Evolutionary conservation across 495 filamentous ascomycete species (phyloP).

Genomic region (Xylaria sp.): DNA sequence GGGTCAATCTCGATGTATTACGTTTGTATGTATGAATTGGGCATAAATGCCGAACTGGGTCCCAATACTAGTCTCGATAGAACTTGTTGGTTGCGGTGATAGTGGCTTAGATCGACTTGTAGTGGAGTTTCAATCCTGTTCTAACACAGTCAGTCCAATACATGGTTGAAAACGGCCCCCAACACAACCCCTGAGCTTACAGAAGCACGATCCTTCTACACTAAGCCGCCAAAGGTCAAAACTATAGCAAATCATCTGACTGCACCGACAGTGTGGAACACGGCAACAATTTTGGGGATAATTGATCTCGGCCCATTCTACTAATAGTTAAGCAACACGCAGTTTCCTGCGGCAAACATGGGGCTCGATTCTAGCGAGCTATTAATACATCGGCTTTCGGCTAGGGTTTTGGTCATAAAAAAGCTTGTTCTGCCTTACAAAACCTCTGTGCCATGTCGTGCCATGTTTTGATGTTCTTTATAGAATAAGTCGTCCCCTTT

Average conservation of each 20-base stretch:
- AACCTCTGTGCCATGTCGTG: neutral
- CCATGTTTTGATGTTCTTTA: neutral
- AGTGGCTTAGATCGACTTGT: neutral
- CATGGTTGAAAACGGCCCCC: neutral
- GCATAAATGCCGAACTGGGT: constrained; percentile 2
- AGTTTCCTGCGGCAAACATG: constrained; percentile 7
- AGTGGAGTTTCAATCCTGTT: constrained; percentile 5
- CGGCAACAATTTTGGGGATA: constrained; percentile 3
- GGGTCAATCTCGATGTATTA: neutral
- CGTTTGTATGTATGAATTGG: neutral
- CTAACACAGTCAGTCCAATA: neutral
- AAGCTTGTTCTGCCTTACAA: neutral
- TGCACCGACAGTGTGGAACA: constrained; percentile 7
- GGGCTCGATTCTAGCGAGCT: constrained; percentile 14
- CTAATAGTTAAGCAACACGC: constrained; percentile 1
- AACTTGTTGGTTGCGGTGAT: neutral
- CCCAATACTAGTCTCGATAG: neutral
- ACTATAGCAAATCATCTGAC: neutral
- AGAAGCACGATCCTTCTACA: constrained; percentile 2
- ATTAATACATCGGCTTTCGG: constrained; percentile 23
- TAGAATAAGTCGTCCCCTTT: neutral
- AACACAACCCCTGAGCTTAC: constrained; percentile 13
- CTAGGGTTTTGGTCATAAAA: neutral
- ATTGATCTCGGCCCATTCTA: neutral
- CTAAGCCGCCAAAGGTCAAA: constrained; percentile 3